Evolutionary conservation across 306 rosid species (phyloP), one percentile per base, ranked within the genome.

Genomic region (Cicer bijugum): DNA sequence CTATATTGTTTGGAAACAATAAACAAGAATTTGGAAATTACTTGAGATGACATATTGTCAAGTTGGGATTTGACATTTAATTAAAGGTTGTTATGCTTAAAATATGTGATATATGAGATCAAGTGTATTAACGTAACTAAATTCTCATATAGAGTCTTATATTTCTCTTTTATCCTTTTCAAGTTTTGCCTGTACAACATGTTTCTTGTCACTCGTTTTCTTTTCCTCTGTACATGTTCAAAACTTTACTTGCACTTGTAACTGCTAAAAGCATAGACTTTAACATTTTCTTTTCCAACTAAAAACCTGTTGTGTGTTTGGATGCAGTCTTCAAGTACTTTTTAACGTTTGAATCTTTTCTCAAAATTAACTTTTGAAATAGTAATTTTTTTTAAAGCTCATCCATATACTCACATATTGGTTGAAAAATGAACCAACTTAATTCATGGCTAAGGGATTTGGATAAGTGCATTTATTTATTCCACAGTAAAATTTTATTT

Each of bases 351-450:
- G 63, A 37, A 38, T 68, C 42, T 76, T 19, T 71, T 68, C 46
- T 42, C 57, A 58, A 68, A 44, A 19, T 56, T 35, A 57, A 58
- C n/a, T 28, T 77, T 77, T 66, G 69, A 9, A 51, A 7, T 7
- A 15, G 8, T 51, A 16, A 4, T 16, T 17, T 8, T 3, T 45
- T 51, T 50, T 11, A 20, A 69, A 47, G 55, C 65, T 70, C 71
- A 23, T 78, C 42, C 66, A 33, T 61, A 20, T 57, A 42, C 14
- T 20, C 65, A 33, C 69, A 11, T 44, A 9, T 64, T 52, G 46
- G n/a, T 20, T 66, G 74, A 57, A 76, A 76, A 57, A 67, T 66
- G 67, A 43, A 67, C 59, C 35, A 58, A 44, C 55, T 62, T 62
- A 64, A 14, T 53, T 19, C 33, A 66, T 20, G 16, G 20, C 23